Percentiles rank a stretch among this genome's conserved stretches.
These are phyloP conservation scores for Carpinus fangiana DNA, from an alignment of 306 rosid genomes.

Conservation along the genomic window DNA sequence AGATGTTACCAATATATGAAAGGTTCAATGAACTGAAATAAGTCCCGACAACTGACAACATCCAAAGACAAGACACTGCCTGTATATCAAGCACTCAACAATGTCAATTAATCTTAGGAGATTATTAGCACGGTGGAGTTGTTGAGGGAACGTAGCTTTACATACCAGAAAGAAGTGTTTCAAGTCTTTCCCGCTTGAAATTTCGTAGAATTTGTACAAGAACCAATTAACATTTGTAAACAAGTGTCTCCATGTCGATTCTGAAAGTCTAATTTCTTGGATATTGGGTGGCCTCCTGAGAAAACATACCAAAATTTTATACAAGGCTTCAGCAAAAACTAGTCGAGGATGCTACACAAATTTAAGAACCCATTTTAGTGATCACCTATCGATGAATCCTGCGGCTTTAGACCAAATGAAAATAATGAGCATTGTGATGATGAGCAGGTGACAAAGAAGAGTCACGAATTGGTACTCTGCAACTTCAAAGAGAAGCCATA, in stretches of 20 bases:
- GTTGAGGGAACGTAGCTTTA: background rate
- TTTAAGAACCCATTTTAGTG: background rate
- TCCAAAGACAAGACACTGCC: constrained; percentile 53
- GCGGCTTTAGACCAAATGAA: constrained; percentile 55
- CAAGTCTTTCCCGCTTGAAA: constrained; percentile 56
- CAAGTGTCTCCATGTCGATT: constrained; percentile 35
- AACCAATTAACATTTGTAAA: constrained; percentile 34
- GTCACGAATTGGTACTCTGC: constrained; percentile 54
- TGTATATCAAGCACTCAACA: constrained; percentile 29
- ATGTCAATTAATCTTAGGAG: constrained; percentile 18
- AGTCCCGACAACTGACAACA: constrained; percentile 54
- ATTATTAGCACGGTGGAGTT: background rate
- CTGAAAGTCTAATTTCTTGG: constrained; percentile 43
- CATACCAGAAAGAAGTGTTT: constrained; percentile 54
- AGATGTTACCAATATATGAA: constrained; percentile 47
- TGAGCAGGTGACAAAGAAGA: constrained; percentile 52
- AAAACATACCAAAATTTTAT: background rate
- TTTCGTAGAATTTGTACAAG: constrained; percentile 42
- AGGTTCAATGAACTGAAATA: constrained; percentile 44
- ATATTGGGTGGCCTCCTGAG: constrained; percentile 44
- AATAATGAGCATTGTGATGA: constrained; percentile 45
- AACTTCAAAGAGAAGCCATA: constrained; percentile 67
- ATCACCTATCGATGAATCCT: constrained; percentile 48
- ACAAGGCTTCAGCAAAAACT: background rate
- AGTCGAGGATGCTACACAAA: background rate